These are phyloP conservation scores for Pilobolus umbonatus DNA, from an alignment of 192 early-diverging fungal species.

Conservation along the genomic window DNA sequence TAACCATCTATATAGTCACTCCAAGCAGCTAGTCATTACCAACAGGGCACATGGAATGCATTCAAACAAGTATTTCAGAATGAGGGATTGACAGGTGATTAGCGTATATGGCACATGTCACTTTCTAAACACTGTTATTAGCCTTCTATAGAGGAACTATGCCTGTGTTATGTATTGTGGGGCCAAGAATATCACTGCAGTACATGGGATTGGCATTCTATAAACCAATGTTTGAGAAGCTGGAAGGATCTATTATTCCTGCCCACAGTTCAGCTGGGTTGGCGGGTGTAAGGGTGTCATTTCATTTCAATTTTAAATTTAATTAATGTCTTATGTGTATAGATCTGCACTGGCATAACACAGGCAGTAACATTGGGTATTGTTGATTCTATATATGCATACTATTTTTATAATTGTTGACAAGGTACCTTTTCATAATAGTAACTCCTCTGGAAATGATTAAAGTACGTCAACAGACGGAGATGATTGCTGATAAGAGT, in stretches of 20 bases:
- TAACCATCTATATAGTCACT: constrained; percentile 23
- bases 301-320: background rate
- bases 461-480: constrained; percentile 43
- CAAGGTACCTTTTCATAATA: no score
- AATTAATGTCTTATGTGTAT: background rate
- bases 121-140: background rate
- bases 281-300: constrained; percentile 27
- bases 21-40: constrained; percentile 30
- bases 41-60: constrained; percentile 30
- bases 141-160: constrained; percentile 39
- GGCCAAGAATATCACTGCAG: constrained; percentile 38
- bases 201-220: constrained; percentile 40
- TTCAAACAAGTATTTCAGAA: constrained; percentile 26
- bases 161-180: constrained; percentile 40
- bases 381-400: background rate
- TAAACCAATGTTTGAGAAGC: constrained; percentile 39
- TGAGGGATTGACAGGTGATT: constrained; percentile 37
- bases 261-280: constrained; percentile 35
- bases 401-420: background rate
- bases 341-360: constrained; percentile 39
- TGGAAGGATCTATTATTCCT: constrained; percentile 35
- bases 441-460: constrained; percentile 43
- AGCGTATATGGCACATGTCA: no score
- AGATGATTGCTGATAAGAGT: constrained; percentile 24
- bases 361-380: constrained; percentile 40